These are phyloP conservation scores for Zygosaccharomyces siamensis DNA, from an alignment of 805 yeast genomes.

Conservation along the genomic window DNA sequence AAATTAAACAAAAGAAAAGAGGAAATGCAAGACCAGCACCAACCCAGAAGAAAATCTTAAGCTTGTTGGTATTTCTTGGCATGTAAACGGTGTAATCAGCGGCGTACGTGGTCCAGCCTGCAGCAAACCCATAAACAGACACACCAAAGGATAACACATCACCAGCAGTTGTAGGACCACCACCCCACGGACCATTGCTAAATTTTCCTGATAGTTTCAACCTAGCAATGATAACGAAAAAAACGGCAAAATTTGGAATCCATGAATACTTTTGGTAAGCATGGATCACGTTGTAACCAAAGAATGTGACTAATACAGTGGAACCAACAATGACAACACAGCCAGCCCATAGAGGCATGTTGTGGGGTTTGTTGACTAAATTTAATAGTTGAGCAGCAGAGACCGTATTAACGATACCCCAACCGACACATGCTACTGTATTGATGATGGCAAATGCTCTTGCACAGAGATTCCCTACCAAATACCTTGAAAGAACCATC, in stretches of 20 bases:
- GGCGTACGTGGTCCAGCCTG: constrained; percentile 93
- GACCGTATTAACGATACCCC: constrained; percentile 93
- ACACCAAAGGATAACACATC: constrained; percentile 76
- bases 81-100: constrained; percentile 89
- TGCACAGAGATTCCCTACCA: constrained; percentile 70
- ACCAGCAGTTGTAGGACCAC: constrained; percentile 71
- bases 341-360: constrained; percentile 88
- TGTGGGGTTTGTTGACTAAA: constrained; percentile 56
- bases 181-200: constrained; percentile 43
- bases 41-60: constrained; percentile 60
- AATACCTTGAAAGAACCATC: constrained; percentile 72
- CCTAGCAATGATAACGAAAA: constrained; percentile 75
- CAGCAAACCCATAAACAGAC: constrained; percentile 78
- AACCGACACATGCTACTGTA: constrained; percentile 83
- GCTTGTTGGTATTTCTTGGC: constrained; percentile 56
- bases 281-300: constrained; percentile 83
- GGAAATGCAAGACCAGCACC: constrained; percentile 63
- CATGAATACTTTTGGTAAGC: constrained; percentile 79
- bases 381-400: constrained; percentile 80
- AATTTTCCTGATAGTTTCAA: constrained; percentile 64
- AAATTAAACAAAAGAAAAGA: constrained; percentile 61
- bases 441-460: constrained; percentile 75
- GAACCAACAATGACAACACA: constrained; percentile 64
- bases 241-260: constrained; percentile 73
- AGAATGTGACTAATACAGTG: constrained; percentile 70